Evolutionary conservation across 139 green algal species (phyloP).

Genomic region (Volvox reticuliferus): DNA sequence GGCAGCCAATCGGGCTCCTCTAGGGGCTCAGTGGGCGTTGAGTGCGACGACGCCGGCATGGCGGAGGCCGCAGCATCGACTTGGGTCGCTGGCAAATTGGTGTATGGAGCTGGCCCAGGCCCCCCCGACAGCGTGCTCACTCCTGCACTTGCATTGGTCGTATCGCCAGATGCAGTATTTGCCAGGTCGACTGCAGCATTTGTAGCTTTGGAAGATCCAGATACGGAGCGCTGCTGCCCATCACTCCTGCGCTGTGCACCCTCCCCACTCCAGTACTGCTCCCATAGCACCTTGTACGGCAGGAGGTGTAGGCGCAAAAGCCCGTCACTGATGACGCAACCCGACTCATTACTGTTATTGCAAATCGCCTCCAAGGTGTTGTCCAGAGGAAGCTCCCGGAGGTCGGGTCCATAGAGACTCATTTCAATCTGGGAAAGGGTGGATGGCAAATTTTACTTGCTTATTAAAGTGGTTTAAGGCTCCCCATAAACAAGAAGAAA

Average conservation of each 20-base stretch:
- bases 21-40: not conserved
- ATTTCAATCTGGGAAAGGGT: slow-evolving; percentile 3
- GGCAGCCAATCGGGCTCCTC: slow-evolving; percentile 41
- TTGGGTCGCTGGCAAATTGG: too few relatives aligned
- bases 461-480: too few relatives aligned
- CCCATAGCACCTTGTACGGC: slow-evolving; percentile 40
- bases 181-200: too few relatives aligned
- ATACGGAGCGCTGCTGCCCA: not conserved
- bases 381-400: slow-evolving; percentile 37
- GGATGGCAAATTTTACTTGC: too few relatives aligned
- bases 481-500: too few relatives aligned
- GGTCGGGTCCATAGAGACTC: slow-evolving; percentile 20
- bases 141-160: too few relatives aligned
- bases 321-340: not conserved
- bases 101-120: too few relatives aligned
- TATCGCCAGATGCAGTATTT: too few relatives aligned
- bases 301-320: slow-evolving; percentile 29
- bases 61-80: not conserved
- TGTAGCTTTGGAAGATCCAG: too few relatives aligned
- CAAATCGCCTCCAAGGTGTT: not conserved
- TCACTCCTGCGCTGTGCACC: not conserved
- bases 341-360: not conserved
- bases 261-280: slow-evolving; percentile 21
- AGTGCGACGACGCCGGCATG: not conserved
- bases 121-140: not conserved